Conservation (phyloP, 257 asterid species). For the Jacaranda copaia region DNA sequence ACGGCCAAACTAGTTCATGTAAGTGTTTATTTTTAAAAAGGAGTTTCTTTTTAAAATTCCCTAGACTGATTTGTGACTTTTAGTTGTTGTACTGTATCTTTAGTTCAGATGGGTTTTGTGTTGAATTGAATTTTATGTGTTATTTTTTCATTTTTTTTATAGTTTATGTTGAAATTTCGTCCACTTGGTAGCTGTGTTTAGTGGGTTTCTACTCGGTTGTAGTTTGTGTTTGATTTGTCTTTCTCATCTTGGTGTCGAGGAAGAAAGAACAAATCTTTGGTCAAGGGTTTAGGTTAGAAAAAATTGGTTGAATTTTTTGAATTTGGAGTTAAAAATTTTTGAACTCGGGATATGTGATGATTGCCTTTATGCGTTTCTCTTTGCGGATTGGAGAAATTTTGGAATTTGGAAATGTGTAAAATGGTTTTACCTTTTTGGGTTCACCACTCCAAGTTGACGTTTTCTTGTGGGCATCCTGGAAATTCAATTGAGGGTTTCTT, state of each 20-base stretch:
- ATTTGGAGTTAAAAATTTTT: slow-evolving; percentile 31
- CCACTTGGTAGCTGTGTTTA: slow-evolving; percentile 44
- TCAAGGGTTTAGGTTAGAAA: slow-evolving; percentile 60
- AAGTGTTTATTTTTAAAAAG: slow-evolving; percentile 34
- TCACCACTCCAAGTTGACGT: slow-evolving; percentile 24
- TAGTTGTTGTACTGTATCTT: neutral
- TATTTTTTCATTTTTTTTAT: slow-evolving; percentile 22
- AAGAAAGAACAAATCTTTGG: slow-evolving; percentile 35
- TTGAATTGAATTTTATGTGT: slow-evolving; percentile 45
- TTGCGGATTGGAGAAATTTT: slow-evolving; percentile 8
- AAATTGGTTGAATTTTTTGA: slow-evolving; percentile 41
- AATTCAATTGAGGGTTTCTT: slow-evolving; percentile 19
- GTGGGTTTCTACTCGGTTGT: slow-evolving; percentile 48
- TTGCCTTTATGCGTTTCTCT: slow-evolving; percentile 24
- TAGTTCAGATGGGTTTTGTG: slow-evolving; percentile 29
- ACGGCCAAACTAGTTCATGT: slow-evolving; percentile 51
- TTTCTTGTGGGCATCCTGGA: slow-evolving; percentile 18
- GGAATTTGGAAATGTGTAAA: slow-evolving; percentile 35
- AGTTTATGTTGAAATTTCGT: slow-evolving; percentile 37
- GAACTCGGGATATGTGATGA: slow-evolving; percentile 9
- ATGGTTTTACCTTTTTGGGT: slow-evolving; percentile 19
- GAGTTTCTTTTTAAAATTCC: neutral
- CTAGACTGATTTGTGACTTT: slow-evolving; percentile 25
- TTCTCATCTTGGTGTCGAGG: neutral
- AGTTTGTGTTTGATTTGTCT: slow-evolving; percentile 52